These are phyloP conservation scores for Microdochium paspali DNA, from an alignment of 2,329 filamentous ascomycete genomes.

Conservation along the genomic window DNA sequence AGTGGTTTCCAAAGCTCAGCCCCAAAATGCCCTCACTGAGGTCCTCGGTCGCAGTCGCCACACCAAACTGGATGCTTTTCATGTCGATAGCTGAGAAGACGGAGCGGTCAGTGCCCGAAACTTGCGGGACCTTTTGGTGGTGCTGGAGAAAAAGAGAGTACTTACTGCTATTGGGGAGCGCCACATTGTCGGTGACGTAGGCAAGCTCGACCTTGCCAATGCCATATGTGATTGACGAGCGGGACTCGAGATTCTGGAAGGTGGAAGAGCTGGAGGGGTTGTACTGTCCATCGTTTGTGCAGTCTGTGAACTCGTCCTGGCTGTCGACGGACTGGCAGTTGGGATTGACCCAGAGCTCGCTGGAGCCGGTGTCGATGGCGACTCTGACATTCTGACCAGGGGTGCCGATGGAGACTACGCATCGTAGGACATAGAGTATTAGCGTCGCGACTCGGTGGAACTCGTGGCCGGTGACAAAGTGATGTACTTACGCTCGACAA, in stretches of 20 bases:
- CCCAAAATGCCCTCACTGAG: slow-evolving; percentile 22
- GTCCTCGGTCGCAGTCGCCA: slow-evolving; percentile 16
- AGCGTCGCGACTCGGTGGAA: too few relatives aligned
- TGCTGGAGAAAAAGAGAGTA: too few relatives aligned
- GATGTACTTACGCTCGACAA: slow-evolving; percentile 1
- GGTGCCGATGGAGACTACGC: slow-evolving; percentile 7
- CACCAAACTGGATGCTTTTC: slow-evolving; percentile 18
- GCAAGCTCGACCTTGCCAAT: slow-evolving; percentile 16
- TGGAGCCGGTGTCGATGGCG: slow-evolving; percentile 9
- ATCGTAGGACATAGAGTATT: background rate
- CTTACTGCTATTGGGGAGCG: slow-evolving; percentile 16
- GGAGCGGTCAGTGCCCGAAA: background rate
- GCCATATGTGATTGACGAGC: slow-evolving; percentile 16
- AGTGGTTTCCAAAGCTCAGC: slow-evolving; percentile 17
- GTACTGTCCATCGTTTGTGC: background rate
- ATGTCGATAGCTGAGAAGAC: slow-evolving; percentile 11
- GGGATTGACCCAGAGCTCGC: slow-evolving; percentile 11
- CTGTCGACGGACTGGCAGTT: slow-evolving; percentile 1
- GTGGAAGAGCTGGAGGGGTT: slow-evolving; percentile 13
- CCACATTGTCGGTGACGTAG: slow-evolving; percentile 19
- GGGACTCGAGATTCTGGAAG: slow-evolving; percentile 4
- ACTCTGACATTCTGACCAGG: slow-evolving; percentile 6
- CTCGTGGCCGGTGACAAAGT: background rate
- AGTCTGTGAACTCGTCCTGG: background rate
- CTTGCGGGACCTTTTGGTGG: background rate